Base-by-base conservation (phyloP, 2,329 filamentous ascomycete species). In the Penicillium sp. region DNA sequence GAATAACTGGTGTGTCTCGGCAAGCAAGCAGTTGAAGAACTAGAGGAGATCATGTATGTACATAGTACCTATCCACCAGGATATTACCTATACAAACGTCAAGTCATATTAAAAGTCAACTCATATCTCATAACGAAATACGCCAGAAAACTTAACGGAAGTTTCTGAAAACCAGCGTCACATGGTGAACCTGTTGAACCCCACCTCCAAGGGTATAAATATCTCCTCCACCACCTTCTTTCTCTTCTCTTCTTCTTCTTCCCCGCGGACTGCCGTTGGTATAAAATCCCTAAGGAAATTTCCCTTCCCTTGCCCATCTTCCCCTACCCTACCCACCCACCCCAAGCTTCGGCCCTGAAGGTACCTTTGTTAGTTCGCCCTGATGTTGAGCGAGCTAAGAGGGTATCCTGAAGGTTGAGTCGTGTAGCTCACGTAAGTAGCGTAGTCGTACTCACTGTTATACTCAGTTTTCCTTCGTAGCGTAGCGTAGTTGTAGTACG, bases 1-100 rank as follows among this genome's bases (percentile, higher is more conserved):
- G 84, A 75, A 82, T 54, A 87, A 87, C 61, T 89, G 86, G 86
- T 82, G 77, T 61, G 67, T 70, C 38, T 67, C 68, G 18, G 66
- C 67, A n/a, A 68, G 69, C 18, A 69, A 69, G 60, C 65, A 66
- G 57, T 56, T 70, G 54, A 70, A 70, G 57, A 61, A 57, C 38
- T 69, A 56, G 53, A 34, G 29, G 3, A 34, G 31, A 16, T 4
- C 26, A 27, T 27, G 26, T 10, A 31, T n/a, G 18, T 20, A 20
- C 18, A 31, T 8, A 7, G 29, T 31, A 34, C 16, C 18, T 34
- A 34, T 16, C 10, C 14, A 8, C 18, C 24, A 26, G 3, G 9
- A 16, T 14, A 32, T 4, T 32, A 31, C n/a, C 14, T 32, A 32
- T 16, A 32, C 29, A 3, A 32, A 18, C 16, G 18, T 20, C 18